These are phyloP conservation scores for Pinus albicaulis DNA, from an alignment of 75 land plant genomes.

Conservation along the genomic window DNA sequence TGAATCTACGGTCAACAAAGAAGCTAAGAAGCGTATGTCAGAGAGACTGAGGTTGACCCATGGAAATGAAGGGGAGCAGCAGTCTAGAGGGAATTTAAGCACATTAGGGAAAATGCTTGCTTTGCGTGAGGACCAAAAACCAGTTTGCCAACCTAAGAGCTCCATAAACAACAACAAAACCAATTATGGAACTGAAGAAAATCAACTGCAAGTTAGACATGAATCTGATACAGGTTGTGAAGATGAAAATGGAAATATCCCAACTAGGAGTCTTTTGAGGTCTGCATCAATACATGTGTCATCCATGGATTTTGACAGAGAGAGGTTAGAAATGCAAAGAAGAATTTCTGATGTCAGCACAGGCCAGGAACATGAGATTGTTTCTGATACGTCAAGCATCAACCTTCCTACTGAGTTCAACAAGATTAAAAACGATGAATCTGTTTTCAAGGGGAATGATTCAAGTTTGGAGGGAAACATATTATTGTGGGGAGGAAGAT, in stretches of 20 bases:
- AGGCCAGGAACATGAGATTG: neutral
- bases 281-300: neutral
- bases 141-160: neutral
- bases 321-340: neutral
- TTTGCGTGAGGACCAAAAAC: conserved; percentile 22
- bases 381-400: neutral
- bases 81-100: conserved; percentile 14
- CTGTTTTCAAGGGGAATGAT: neutral
- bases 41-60: conserved; percentile 50
- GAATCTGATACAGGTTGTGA: neutral
- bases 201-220: neutral
- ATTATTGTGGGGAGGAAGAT: neutral
- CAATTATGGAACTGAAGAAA: neutral
- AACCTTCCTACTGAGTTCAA: neutral
- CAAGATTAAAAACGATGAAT: neutral
- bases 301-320: neutral
- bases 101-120: conserved; percentile 72
- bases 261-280: neutral
- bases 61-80: conserved; percentile 20
- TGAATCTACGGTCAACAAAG: conserved; percentile 44
- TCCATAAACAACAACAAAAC: neutral
- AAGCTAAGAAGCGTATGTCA: conserved; percentile 61
- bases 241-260: neutral
- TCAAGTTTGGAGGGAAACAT: conserved; percentile 3
- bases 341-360: neutral